phyloP scores from a whole-genome alignment of 225 moss, liverwort and hornwort genomes.

The Marchantia paleacea region DNA sequence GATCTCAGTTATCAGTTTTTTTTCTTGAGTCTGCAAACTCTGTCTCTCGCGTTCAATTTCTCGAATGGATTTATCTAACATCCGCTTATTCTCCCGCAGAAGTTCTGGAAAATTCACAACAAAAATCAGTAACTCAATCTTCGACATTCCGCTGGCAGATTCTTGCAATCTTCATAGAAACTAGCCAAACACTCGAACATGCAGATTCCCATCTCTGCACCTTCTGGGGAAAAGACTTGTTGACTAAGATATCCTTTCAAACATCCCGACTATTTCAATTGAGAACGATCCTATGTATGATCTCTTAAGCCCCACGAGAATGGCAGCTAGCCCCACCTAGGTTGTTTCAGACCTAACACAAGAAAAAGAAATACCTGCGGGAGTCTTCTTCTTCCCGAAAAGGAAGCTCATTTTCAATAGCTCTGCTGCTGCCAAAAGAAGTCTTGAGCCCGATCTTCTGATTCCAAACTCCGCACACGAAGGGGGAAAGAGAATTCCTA shows the following conservation, averaged over 20 bases:
- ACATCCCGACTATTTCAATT: neutral
- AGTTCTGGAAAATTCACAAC: conserved; percentile 48
- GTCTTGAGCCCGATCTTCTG: neutral
- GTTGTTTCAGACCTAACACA: neutral
- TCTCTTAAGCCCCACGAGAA: neutral
- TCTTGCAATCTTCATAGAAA: neutral
- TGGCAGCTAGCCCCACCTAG: neutral
- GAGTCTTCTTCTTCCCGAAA: conserved; percentile 90
- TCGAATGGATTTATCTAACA: conserved; percentile 87
- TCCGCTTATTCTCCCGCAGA: conserved; percentile 93
- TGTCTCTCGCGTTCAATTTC: conserved; percentile 94
- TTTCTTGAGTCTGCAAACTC: conserved; percentile 87
- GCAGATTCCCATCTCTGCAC: neutral
- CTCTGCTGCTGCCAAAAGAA: neutral
- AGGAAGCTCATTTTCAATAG: conserved; percentile 68
- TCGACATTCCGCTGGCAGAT: neutral
- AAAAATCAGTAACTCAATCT: neutral
- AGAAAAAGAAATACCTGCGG: conserved; percentile 55
- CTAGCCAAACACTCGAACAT: neutral
- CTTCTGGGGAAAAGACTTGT: neutral
- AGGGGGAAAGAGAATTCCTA: neutral
- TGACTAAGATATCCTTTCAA: neutral
- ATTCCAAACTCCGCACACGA: neutral
- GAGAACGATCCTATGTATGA: neutral
- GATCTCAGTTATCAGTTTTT: conserved; percentile 89